Percentiles rank a stretch among this genome's conserved stretches.
These are phyloP conservation scores for Tagetes erecta DNA, from an alignment of 129 eudicot species.

Conservation along the genomic window DNA sequence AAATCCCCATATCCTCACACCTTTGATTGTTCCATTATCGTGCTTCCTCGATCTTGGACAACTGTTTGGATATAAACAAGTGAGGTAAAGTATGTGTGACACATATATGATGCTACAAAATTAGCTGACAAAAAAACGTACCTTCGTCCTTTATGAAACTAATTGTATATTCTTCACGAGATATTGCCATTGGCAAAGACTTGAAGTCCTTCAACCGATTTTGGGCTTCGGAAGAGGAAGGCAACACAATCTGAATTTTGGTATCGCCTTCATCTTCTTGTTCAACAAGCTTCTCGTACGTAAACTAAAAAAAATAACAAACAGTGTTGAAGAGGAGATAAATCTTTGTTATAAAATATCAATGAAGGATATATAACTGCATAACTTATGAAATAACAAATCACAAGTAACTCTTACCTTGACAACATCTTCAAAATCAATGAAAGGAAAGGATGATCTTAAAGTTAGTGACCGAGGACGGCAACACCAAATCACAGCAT, in stretches of 20 bases:
- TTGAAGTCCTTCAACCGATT: not conserved
- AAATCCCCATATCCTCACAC: not conserved
- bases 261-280: not conserved
- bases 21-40: too few species aligned
- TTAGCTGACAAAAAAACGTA: not conserved
- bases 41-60: too few species aligned
- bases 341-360: not conserved
- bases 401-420: too few species aligned
- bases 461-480: too few species aligned
- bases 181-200: not conserved
- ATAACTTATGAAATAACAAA: too few species aligned
- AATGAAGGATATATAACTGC: not conserved
- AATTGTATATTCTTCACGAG: not conserved
- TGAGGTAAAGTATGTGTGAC: too few species aligned
- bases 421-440: too few species aligned
- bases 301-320: not conserved
- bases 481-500: too few species aligned
- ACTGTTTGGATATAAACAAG: not conserved
- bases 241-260: conserved; percentile 5
- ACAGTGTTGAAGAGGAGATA: not conserved
- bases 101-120: not conserved
- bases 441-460: too few species aligned
- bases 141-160: conserved; percentile 19
- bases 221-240: conserved; percentile 1
- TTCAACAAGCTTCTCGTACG: not conserved